Percentiles rank a stretch among this genome's conserved stretches.
phyloP scores from a whole-genome alignment of 2,329 filamentous ascomycete genomes.

The Hypomyces rosellus region DNA sequence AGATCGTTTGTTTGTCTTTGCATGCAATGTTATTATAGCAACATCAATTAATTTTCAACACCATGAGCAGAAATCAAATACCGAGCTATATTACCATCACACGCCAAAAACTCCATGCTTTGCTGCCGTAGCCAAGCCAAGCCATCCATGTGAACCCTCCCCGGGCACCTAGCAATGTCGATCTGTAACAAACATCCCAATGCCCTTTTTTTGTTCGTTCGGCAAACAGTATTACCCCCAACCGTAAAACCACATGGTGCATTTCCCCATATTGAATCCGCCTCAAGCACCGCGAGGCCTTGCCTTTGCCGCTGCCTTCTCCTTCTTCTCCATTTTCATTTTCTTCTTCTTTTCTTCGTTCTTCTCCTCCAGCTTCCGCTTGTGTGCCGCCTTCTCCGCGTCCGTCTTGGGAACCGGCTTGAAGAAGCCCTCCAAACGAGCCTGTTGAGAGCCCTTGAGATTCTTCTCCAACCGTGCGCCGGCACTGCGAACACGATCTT shows the following conservation, averaged over 20 bases:
- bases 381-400: slow-evolving; percentile 74
- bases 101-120: slow-evolving; percentile 11
- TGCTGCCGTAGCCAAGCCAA: slow-evolving; percentile 2
- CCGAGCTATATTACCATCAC: slow-evolving; percentile 1
- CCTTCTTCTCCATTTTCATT: slow-evolving; percentile 87
- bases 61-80: not conserved
- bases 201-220: not conserved
- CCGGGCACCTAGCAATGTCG: too few species aligned
- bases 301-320: slow-evolving; percentile 84
- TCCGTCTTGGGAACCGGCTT: slow-evolving; percentile 86
- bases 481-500: slow-evolving; percentile 80
- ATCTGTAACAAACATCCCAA: not conserved
- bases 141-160: slow-evolving; percentile 8
- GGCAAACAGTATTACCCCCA: too few species aligned
- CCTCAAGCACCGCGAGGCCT: slow-evolving; percentile 63
- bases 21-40: too few species aligned
- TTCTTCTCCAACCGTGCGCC: slow-evolving; percentile 81
- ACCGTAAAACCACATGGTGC: too few species aligned
- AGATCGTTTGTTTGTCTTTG: too few species aligned
- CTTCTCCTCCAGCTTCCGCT: slow-evolving; percentile 92
- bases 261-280: not conserved
- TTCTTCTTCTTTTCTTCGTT: slow-evolving; percentile 92
- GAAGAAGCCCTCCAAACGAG: slow-evolving; percentile 92
- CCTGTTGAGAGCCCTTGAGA: slow-evolving; percentile 84
- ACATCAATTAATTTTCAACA: too few species aligned